phyloP scores from a whole-genome alignment of 2,329 filamentous ascomycete genomes.

The Fusarium subglutinans region DNA sequence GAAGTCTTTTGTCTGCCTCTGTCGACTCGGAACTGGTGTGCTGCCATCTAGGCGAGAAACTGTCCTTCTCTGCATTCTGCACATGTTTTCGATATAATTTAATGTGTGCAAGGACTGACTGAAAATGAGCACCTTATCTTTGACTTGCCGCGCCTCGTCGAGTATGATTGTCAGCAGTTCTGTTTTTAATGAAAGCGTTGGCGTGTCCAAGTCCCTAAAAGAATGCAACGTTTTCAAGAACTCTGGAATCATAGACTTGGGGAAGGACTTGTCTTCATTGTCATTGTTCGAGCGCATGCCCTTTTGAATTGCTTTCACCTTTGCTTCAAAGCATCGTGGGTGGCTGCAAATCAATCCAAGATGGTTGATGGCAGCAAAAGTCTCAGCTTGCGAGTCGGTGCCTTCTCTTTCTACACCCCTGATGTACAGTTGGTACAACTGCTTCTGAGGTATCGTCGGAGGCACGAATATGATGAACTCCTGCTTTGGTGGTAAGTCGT shows the following conservation, averaged over 20 bases:
- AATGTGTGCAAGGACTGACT: conserved; percentile 77
- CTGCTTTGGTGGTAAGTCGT: conserved; percentile 76
- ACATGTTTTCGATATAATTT: conserved; percentile 70
- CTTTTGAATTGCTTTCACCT: conserved; percentile 36
- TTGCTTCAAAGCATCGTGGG: conserved; percentile 57
- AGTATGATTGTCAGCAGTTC: conserved; percentile 75
- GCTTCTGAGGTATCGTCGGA: conserved; percentile 70
- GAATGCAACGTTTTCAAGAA: conserved; percentile 50
- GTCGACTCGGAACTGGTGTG: conserved; percentile 65
- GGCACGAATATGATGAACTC: conserved; percentile 85
- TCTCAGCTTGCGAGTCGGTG: conserved; percentile 8
- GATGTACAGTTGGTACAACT: conserved; percentile 66
- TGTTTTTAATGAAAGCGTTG: conserved; percentile 73
- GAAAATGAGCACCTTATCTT: conserved; percentile 85
- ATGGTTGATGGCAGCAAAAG: conserved; percentile 51
- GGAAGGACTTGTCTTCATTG: conserved; percentile 29
- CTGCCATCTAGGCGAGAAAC: conserved; percentile 73
- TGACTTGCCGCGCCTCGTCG: conserved; percentile 64
- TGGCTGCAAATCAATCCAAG: conserved; percentile 63
- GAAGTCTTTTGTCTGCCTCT: conserved; percentile 73
- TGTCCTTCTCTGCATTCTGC: conserved; percentile 59
- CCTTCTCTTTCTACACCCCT: conserved; percentile 18
- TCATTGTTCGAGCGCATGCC: background rate
- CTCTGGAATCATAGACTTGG: conserved; percentile 40
- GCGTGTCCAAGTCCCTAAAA: conserved; percentile 53